Base-by-base conservation (phyloP, 768 basidiomycete species). In the Suillus plorans region DNA sequence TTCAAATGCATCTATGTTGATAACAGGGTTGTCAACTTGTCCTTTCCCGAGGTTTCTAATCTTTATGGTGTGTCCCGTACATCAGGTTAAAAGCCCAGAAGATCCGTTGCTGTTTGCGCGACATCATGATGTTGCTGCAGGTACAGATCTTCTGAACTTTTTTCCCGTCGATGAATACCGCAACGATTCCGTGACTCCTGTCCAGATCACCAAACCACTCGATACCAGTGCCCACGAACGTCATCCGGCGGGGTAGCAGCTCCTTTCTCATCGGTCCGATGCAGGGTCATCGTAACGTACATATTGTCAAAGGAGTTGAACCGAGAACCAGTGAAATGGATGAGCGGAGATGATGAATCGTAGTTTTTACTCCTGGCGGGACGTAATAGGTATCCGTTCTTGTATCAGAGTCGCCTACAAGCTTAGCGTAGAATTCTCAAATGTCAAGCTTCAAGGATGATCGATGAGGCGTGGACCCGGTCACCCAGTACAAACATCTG, bases 201-300 rank as follows among this genome's bases (percentile, higher is more conserved):
- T 84, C 86, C 47, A 77, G 80, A 69, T 80, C 83, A 37, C 91
- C 91, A 68, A 92, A 92, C 87, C 87, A 90, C 75, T 92, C 91
- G 67, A 93, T 81, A 1, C 89, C 89, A 14, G 87, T 89, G 16
- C 91, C 91, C n/a, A 78, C 78, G 74, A 92, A 92, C 3, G 82
- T 80, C 74, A 92, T 84, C 2, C 79, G 78, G 56, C 5, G 34
- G 7, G 1, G 84, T 77, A 4, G 82, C 76, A 13, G 90, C 85
- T 56, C 80, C 80, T 20, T 74, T 74, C 56, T 82, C 74, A 16
- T 78, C 75, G 0, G 88, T 88, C 70, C 80, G 81, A 18, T 80
- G 82, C 41, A 85, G 74, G 16, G 86, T 83, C 20, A 82, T 80
- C 22, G 81, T 76, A 39, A 85, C 72, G 69, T 85, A 88, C 42